Percentiles rank a stretch among this genome's conserved stretches.
Evolutionary conservation across 305 asterid genomes (phyloP).

Genomic region (Plantago rigida): DNA sequence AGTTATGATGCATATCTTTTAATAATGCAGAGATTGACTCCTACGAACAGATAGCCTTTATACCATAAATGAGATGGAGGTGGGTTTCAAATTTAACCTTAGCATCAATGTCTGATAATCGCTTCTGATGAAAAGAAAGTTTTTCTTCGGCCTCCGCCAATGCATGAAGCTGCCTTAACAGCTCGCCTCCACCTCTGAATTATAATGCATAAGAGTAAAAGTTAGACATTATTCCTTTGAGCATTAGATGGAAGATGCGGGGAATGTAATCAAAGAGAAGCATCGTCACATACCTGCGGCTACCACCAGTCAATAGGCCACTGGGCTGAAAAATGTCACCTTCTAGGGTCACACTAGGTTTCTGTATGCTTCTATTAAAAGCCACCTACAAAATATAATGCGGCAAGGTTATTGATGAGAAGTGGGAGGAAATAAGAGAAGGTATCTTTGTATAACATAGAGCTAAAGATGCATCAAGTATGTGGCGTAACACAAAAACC

Average conservation of each 20-base stretch:
- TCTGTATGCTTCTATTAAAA: conserved; percentile 53
- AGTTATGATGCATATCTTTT: neutral
- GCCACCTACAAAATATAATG: conserved; percentile 52
- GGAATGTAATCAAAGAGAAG: conserved; percentile 21
- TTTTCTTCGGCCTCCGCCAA: conserved; percentile 67
- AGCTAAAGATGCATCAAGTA: too few relatives aligned
- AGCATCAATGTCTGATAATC: conserved; percentile 54
- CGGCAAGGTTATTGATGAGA: conserved; percentile 20
- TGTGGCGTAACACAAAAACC: too few relatives aligned
- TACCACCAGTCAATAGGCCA: conserved; percentile 93
- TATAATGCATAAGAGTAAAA: conserved; percentile 4
- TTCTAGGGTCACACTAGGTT: conserved; percentile 72
- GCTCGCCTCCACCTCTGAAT: conserved; percentile 86
- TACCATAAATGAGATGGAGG: conserved; percentile 6
- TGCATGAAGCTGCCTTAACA: conserved; percentile 71
- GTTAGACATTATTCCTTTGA: neutral
- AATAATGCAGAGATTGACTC: neutral
- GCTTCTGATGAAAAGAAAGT: conserved; percentile 55
- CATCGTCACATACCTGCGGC: conserved; percentile 63
- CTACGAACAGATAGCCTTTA: conserved; percentile 3
- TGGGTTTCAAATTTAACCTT: conserved; percentile 41
- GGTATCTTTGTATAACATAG: neutral
- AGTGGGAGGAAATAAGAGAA: conserved; percentile 16
- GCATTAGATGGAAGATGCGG: conserved; percentile 3
- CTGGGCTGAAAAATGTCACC: conserved; percentile 95